These are phyloP conservation scores for Penicillium waksmanii DNA, from an alignment of 495 filamentous ascomycete species.

Conservation along the genomic window DNA sequence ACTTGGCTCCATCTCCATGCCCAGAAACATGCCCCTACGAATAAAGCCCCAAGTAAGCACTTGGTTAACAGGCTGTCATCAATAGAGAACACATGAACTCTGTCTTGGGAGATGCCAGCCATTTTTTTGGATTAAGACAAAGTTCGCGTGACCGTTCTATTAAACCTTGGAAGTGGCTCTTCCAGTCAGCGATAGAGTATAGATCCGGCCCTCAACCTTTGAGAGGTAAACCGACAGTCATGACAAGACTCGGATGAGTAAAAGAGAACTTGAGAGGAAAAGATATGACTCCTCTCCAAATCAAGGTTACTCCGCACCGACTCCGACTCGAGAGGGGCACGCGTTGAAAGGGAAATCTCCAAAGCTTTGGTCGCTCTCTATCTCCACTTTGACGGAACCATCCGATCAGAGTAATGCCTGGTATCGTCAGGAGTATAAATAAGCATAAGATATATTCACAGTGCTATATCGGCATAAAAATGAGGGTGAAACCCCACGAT, in stretches of 20 bases:
- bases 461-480: neutral
- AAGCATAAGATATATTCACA: conserved; percentile 15
- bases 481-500: neutral
- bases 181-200: too few relatives aligned
- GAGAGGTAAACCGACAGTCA: too few relatives aligned
- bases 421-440: neutral
- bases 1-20: conserved; percentile 4
- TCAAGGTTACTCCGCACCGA: conserved; percentile 12
- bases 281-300: neutral
- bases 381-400: conserved; percentile 16
- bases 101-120: neutral
- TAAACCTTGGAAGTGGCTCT: too few relatives aligned
- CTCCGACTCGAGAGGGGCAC: conserved; percentile 11
- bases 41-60: conserved; percentile 1
- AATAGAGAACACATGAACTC: neutral
- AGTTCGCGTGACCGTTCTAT: neutral
- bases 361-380: conserved; percentile 3
- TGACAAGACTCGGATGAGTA: too few relatives aligned
- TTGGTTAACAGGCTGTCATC: neutral
- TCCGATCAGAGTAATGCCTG: conserved; percentile 13
- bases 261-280: neutral
- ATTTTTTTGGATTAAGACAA: neutral
- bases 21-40: conserved; percentile 1
- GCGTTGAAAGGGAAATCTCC: conserved; percentile 1
- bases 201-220: too few relatives aligned